Evolutionary conservation across 2,329 filamentous ascomycete genomes (phyloP).

Genomic region (Blastomyces parvus): DNA sequence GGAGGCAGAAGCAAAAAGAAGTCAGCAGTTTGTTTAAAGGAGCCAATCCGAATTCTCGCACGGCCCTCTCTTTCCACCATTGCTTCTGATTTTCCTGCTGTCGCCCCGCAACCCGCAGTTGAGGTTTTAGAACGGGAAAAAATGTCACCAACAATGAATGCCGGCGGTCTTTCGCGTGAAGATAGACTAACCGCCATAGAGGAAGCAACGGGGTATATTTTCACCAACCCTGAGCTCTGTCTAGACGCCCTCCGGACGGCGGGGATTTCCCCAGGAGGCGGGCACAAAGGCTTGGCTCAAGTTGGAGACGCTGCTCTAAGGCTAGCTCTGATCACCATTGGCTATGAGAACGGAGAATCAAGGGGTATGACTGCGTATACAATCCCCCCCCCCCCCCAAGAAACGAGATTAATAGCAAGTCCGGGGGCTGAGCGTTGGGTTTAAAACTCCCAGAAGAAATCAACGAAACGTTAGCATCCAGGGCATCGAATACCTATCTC

Average conservation of each 20-base stretch:
- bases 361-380: conserved; percentile 5
- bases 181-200: not conserved
- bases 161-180: not conserved
- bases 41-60: no score
- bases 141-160: not conserved
- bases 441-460: not conserved
- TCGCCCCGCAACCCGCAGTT: not conserved
- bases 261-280: not conserved
- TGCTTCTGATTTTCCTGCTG: not conserved
- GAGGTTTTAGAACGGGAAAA: not conserved
- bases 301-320: conserved; percentile 10
- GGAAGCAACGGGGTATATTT: conserved; percentile 1
- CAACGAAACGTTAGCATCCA: no score
- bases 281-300: conserved; percentile 10
- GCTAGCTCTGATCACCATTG: conserved; percentile 5
- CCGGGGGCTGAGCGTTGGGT: not conserved
- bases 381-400: not conserved
- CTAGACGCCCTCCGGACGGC: not conserved
- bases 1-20: no score
- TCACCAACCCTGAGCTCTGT: not conserved
- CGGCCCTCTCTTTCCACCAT: no score
- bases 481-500: not conserved
- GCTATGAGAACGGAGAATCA: not conserved
- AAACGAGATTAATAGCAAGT: not conserved
- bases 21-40: no score